These are phyloP conservation scores for Diospyros lotus DNA, from an alignment of 148 eudicot genomes.

Conservation along the genomic window DNA sequence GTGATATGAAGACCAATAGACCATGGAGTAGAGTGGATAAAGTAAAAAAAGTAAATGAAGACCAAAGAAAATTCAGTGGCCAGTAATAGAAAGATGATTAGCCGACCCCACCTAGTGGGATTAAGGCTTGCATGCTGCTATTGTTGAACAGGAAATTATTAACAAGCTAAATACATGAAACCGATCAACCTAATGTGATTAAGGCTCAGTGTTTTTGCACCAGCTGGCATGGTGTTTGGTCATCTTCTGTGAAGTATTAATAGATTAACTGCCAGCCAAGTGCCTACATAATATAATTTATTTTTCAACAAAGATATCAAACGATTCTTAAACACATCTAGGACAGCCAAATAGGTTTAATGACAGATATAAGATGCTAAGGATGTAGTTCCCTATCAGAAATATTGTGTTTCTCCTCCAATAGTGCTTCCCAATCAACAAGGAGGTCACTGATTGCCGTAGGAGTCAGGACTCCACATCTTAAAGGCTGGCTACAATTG, in stretches of 20 bases:
- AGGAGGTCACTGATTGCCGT: too few relatives aligned
- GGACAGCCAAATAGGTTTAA: not conserved
- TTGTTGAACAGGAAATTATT: too few relatives aligned
- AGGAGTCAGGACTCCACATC: too few relatives aligned
- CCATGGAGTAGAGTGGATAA: too few relatives aligned
- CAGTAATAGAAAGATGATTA: too few relatives aligned
- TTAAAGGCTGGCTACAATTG: too few relatives aligned
- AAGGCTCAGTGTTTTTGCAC: not conserved
- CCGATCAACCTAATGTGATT: not conserved
- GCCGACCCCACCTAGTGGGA: too few relatives aligned
- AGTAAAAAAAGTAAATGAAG: too few relatives aligned
- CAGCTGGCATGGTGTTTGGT: not conserved
- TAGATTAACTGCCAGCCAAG: not conserved
- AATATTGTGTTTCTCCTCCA: not conserved
- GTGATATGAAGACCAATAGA: too few relatives aligned
- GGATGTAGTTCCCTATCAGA: not conserved
- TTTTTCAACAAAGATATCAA: not conserved
- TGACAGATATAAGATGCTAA: not conserved
- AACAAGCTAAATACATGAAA: not conserved
- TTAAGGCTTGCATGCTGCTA: too few relatives aligned
- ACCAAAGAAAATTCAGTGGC: too few relatives aligned
- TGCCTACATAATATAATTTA: not conserved
- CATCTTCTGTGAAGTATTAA: not conserved
- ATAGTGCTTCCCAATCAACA: not conserved
- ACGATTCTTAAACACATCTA: not conserved